Evolutionary conservation across 202 grass and related monocot species (phyloP), one percentile per base, ranked within the genome.

Genomic region (Digitaria exilis): DNA sequence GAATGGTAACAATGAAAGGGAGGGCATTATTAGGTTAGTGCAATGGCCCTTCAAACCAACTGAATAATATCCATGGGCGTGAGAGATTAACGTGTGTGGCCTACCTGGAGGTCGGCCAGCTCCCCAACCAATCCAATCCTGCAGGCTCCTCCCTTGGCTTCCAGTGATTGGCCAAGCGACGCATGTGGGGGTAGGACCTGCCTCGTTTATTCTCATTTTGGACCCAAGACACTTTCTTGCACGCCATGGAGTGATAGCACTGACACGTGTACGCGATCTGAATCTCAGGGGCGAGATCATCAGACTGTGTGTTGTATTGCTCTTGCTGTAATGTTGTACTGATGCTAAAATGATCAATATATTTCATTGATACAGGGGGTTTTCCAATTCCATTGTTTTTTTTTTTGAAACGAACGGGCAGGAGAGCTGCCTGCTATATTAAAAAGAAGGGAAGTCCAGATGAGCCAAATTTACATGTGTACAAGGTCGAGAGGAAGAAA

Each of bases 91-190:
- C 24, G 10, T 26, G 22, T 26, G 55, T 26, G 22, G 22, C 22
- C 22, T 56, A 56, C 52, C 26, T 44, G 21, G 37, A 69, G 39
- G 43, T 69, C n/a, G 52, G 39, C 32, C 64, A 22, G 9, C 19
- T 44, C n/a, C 54, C 24, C 35, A 76, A 76, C 73, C 56, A 58
- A 76, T 43, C 73, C 56, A 58, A 76, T 43, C 8, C 15, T 76
- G 73, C 35, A 59, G 54, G 55, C 21, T 3, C 55, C 51, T 60
- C 19, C 18, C 34, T n/a, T n/a, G n/a, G n/a, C n/a, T 66, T 10
- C n/a, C 6, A 67, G 34, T 57, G n/a, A 25, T 57, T 57, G 21
- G 54, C 55, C 55, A 24, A 11, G 10, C 13, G 11, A 43, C n/a
- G 21, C 56, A 66, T 66, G 45, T 79, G 76, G 11, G 76, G 11